A percentile compares a stretch with the other conserved stretches of the same genome.
phyloP scores from a whole-genome alignment of 2,329 filamentous ascomycete species.

The Calonectria crousiana region DNA sequence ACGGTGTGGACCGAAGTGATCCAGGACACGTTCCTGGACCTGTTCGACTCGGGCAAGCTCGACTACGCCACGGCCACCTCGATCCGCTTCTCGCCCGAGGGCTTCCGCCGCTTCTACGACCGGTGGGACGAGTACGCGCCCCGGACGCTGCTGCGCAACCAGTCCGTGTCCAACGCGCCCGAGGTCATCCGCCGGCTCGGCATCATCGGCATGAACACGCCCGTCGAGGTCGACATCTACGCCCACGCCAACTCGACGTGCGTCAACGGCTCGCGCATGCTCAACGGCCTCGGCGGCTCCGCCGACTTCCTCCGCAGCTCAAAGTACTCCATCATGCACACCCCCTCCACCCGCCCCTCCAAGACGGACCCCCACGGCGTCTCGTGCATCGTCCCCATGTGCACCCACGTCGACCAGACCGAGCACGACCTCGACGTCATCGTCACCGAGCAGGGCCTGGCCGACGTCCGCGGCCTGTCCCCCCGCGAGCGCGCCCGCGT shows the following conservation, averaged over 20 bases:
- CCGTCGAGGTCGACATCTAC: slow-evolving; percentile 94
- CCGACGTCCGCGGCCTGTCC: slow-evolving; percentile 84
- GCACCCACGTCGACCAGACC: slow-evolving; percentile 91
- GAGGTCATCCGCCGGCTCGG: slow-evolving; percentile 91
- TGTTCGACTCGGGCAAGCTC: slow-evolving; percentile 88
- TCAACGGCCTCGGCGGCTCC: slow-evolving; percentile 85
- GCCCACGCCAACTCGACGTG: slow-evolving; percentile 93
- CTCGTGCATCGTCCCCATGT: slow-evolving; percentile 92
- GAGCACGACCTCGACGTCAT: slow-evolving; percentile 94
- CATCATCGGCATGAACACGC: slow-evolving; percentile 95
- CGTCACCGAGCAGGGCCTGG: slow-evolving; percentile 81
- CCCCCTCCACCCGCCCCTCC: slow-evolving; percentile 81
- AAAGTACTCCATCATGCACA: slow-evolving; percentile 96
- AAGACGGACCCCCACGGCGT: slow-evolving; percentile 88
- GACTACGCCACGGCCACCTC: slow-evolving; percentile 93
- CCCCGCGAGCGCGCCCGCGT: slow-evolving; percentile 85
- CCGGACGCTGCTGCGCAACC: slow-evolving; percentile 88
- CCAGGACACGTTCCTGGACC: slow-evolving; percentile 92
- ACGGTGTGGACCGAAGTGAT: slow-evolving; percentile 95
- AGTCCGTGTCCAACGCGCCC: slow-evolving; percentile 89
- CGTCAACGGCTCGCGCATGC: slow-evolving; percentile 89
- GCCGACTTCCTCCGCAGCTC: slow-evolving; percentile 84
- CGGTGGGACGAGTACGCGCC: slow-evolving; percentile 84
- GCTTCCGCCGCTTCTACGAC: slow-evolving; percentile 91
- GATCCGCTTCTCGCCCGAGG: slow-evolving; percentile 90